phyloP scores from a whole-genome alignment of 495 filamentous ascomycete species.

The Tuber borchii region DNA sequence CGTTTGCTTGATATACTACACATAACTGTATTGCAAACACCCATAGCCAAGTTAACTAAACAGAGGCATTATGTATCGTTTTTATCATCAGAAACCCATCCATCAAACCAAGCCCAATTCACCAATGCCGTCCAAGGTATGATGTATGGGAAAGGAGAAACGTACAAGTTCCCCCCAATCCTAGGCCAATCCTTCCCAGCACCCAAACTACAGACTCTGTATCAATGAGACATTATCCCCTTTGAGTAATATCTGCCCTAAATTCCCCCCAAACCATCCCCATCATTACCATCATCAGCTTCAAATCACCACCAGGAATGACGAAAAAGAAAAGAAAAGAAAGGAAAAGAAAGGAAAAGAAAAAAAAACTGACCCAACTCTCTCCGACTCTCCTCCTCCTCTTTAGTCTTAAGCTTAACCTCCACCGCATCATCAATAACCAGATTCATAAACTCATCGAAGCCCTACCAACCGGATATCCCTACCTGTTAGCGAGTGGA shows the following conservation, averaged over 20 bases:
- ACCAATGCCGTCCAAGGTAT: not conserved
- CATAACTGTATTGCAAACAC: not conserved
- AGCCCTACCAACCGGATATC: conserved; percentile 54
- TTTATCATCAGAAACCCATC: not conserved
- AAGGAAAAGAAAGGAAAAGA: not conserved
- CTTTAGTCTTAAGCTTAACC: conserved; percentile 77
- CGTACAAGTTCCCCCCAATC: conserved; percentile 2
- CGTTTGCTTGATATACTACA: not conserved
- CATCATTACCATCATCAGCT: conserved; percentile 1
- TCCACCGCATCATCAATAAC: conserved; percentile 94
- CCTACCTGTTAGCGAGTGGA: conserved; percentile 6
- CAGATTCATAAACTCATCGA: conserved; percentile 99
- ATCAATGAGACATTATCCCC: conserved; percentile 96
- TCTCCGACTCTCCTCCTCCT: conserved; percentile 68
- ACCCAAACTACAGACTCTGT: conserved; percentile 58
- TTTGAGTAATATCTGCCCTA: conserved; percentile 94
- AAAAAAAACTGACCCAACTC: conserved; percentile 59
- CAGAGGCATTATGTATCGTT: not conserved
- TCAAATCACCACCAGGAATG: not conserved
- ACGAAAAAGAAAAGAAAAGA: not conserved
- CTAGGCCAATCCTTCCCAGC: not conserved
- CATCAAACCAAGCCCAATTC: not conserved
- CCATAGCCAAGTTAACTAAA: not conserved
- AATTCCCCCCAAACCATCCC: conserved; percentile 38
- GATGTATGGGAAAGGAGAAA: not conserved